Evolutionary conservation across 148 eudicot genomes (phyloP), one percentile per base, ranked within the genome.

Genomic region (Rhododendron williamsianum): DNA sequence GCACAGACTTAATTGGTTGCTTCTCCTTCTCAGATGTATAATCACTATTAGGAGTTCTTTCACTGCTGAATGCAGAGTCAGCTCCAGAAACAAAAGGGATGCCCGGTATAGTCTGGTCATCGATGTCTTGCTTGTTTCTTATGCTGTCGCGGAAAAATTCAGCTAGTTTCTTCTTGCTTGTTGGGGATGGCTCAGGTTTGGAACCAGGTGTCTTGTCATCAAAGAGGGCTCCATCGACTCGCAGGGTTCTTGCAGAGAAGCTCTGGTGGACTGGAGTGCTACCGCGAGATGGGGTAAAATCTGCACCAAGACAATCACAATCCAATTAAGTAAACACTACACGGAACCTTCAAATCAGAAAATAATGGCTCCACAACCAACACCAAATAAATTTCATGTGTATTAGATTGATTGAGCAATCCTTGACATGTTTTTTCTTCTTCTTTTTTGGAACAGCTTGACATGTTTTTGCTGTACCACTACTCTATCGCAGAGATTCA

Each of bases 221-320:
- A 9, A 81, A 78, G 12, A 69, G 73, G 86, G 58, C 78, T 38
- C 12, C 89, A 72, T 82, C 87, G 63, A 78, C 84, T 36, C 81
- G 83, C n/a, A 91, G 88, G 33, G 89, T 69, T 27, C 92, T 93
- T 11, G 84, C 84, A 33, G 90, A 81, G 84, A 88, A 88, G 78
- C 73, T 90, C 76, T 84, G 91, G 87, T 92, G 95, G 51, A 89
- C 86, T 4, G 98, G 97, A 41, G 97, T 91, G 86, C 78, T 95
- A 43, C 98, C 94, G 0, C 94, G 90, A 35, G 98, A 95, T 76
- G 98, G 95, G 48, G 95, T 92, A 52, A 95, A 95, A 86, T 94
- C 98, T 95, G 96, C 93, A 89, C 7, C 2, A 30, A 30, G 49
- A 30, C 41, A 45, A 41, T 21, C 23, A n/a, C 9, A 30, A 71